Evolutionary conservation across 1,139 yeast species (phyloP).

Genomic region (Chernovozyma sophiae-reginae): DNA sequence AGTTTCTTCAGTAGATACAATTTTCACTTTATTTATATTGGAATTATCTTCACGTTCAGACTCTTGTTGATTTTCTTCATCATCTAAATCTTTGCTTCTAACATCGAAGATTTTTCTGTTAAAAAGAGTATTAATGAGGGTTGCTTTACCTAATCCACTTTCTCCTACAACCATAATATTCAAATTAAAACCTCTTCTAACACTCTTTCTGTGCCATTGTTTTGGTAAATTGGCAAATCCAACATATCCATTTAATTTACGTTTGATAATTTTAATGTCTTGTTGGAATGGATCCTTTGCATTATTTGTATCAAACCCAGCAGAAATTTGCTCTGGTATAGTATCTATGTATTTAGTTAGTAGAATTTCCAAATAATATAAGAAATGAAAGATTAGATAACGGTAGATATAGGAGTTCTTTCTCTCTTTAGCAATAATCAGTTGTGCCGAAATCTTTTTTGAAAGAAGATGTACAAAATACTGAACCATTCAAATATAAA

Average conservation of each 20-base stretch:
- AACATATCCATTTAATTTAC: constrained; percentile 86
- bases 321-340: constrained; percentile 3
- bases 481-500: no score
- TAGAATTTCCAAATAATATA: no score
- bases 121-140: constrained; percentile 87
- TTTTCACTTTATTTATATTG: constrained; percentile 39
- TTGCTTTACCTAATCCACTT: constrained; percentile 90
- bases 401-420: no score
- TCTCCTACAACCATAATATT: constrained; percentile 90
- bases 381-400: no score
- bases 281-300: constrained; percentile 18
- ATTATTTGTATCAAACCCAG: constrained; percentile 9
- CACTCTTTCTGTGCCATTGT: constrained; percentile 97
- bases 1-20: constrained; percentile 65
- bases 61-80: constrained; percentile 16
- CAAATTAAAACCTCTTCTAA: constrained; percentile 89
- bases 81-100: constrained; percentile 9
- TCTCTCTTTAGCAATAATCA: no score
- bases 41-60: constrained; percentile 24
- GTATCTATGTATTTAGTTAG: no score
- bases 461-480: no score
- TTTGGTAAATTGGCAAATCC: constrained; percentile 98
- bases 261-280: constrained; percentile 61
- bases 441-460: no score
- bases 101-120: constrained; percentile 60